phyloP scores from a whole-genome alignment of 768 basidiomycete genomes.

The Astraeus odoratus region DNA sequence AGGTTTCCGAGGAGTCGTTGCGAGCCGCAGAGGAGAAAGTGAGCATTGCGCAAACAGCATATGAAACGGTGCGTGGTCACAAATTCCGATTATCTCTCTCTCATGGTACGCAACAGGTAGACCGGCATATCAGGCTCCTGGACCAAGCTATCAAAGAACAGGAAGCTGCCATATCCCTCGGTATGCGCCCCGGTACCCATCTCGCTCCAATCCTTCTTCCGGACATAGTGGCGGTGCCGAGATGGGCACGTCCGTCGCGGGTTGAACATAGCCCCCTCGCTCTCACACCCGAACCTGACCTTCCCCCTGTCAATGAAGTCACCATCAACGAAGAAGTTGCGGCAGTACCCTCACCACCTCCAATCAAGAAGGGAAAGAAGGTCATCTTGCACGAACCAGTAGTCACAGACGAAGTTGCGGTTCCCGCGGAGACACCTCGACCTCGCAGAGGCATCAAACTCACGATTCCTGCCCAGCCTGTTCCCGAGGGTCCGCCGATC shows the following conservation, averaged over 20 bases:
- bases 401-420: slow-evolving; percentile 10
- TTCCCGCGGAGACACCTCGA: slow-evolving; percentile 14
- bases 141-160: slow-evolving; percentile 68
- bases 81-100: slow-evolving; percentile 3
- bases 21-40: slow-evolving; percentile 72
- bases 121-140: slow-evolving; percentile 70
- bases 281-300: slow-evolving; percentile 9
- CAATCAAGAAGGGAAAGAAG: neutral
- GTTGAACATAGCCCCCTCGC: slow-evolving; percentile 37
- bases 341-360: neutral
- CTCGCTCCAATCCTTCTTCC: slow-evolving; percentile 51
- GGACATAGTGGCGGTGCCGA: slow-evolving; percentile 48
- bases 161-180: slow-evolving; percentile 48
- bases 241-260: slow-evolving; percentile 41
- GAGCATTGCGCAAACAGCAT: slow-evolving; percentile 62
- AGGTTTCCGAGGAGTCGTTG: slow-evolving; percentile 51
- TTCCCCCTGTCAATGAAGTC: too few relatives aligned
- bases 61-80: slow-evolving; percentile 51
- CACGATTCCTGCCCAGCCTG: slow-evolving; percentile 29
- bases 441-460: slow-evolving; percentile 26
- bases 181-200: slow-evolving; percentile 47
- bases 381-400: slow-evolving; percentile 23
- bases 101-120: slow-evolving; percentile 42
- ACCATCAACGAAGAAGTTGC: neutral
- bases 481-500: slow-evolving; percentile 11